A percentile compares a stretch with the other conserved stretches of the same genome.
These are phyloP conservation scores for Glycine tomentella DNA, from an alignment of 306 rosid species.

Conservation along the genomic window DNA sequence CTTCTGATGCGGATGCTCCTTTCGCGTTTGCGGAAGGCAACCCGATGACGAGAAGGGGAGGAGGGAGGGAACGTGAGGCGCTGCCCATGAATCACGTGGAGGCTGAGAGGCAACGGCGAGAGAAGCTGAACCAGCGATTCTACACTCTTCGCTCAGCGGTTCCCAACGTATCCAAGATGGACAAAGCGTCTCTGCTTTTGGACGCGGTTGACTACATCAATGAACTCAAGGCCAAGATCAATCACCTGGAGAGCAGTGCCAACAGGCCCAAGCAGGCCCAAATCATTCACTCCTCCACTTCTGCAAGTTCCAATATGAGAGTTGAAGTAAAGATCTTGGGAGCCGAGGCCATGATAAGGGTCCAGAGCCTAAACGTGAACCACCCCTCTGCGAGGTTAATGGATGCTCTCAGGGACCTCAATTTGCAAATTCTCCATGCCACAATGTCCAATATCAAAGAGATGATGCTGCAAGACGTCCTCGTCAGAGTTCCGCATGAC, in stretches of 20 bases:
- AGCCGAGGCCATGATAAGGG: constrained; percentile 64
- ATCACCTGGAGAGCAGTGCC: constrained; percentile 1
- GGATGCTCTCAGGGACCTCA: constrained; percentile 62
- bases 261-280: neutral
- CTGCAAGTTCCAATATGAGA: constrained; percentile 9
- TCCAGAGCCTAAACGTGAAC: constrained; percentile 58
- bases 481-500: constrained; percentile 57
- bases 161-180: constrained; percentile 78
- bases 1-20: constrained; percentile 40
- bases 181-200: constrained; percentile 70
- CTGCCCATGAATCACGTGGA: constrained; percentile 54
- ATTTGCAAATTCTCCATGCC: constrained; percentile 60
- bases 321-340: constrained; percentile 66
- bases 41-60: constrained; percentile 17
- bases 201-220: constrained; percentile 68
- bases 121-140: constrained; percentile 60
- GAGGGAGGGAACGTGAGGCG: constrained; percentile 12
- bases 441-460: constrained; percentile 65
- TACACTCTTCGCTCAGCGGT: constrained; percentile 73
- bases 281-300: neutral
- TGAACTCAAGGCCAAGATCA: constrained; percentile 55
- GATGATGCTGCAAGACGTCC: constrained; percentile 69
- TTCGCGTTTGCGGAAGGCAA: neutral
- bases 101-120: constrained; percentile 62
- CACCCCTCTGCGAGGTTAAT: constrained; percentile 65